A percentile compares a stretch with the other conserved stretches of the same genome.
Conservation (phyloP, 176 grass and related monocot species). For the Thalia dealbata region DNA sequence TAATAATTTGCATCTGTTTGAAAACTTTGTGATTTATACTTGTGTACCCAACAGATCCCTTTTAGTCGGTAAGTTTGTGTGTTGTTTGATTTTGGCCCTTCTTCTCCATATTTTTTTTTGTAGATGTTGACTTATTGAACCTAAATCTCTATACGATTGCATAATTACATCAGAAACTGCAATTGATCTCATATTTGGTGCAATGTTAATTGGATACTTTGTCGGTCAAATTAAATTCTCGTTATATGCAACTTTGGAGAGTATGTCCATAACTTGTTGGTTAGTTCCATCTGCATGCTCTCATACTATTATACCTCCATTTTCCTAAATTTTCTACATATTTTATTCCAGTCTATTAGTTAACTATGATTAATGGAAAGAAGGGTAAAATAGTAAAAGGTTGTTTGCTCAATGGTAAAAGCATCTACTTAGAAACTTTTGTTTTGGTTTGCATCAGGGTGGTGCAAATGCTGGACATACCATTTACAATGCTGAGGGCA, state of each 20-base stretch:
- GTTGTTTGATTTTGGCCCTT: not conserved
- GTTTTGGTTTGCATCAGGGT: conserved; percentile 38
- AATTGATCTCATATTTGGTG: not conserved
- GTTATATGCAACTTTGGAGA: not conserved
- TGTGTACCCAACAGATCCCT: not conserved
- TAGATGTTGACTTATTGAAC: not conserved
- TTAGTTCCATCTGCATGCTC: not conserved
- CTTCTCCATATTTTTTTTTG: not conserved
- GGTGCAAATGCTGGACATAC: conserved; percentile 95
- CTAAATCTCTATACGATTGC: not conserved
- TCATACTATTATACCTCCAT: not conserved
- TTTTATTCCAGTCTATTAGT: not conserved
- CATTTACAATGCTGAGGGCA: conserved; percentile 90
- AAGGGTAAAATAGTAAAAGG: not conserved
- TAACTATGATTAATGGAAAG: not conserved
- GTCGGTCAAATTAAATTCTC: not conserved
- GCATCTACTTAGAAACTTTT: not conserved
- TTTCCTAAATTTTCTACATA: not conserved
- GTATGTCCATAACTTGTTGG: not conserved
- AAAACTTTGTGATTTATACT: not conserved
- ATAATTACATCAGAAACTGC: too few relatives aligned
- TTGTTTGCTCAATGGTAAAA: not conserved
- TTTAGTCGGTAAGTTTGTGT: too few relatives aligned
- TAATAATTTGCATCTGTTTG: too few relatives aligned
- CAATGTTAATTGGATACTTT: not conserved